Conservation (phyloP, 2,329 filamentous ascomycete species). For the Aaosphaeria arxii region DNA sequence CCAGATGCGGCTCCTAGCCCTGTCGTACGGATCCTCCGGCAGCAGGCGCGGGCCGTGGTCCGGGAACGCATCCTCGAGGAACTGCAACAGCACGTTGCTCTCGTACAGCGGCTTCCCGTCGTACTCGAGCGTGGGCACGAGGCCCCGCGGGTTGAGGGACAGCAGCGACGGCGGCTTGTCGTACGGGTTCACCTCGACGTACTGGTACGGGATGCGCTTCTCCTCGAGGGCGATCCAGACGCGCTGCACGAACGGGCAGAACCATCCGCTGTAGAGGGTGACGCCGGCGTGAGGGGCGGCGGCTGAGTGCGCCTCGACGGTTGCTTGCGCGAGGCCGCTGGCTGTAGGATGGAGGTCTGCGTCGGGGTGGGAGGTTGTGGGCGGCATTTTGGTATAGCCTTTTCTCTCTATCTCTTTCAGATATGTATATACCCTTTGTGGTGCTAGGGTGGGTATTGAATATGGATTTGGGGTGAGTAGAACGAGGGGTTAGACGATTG, state of each 20-base stretch:
- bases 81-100: slow-evolving; percentile 70
- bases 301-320: slow-evolving; percentile 26
- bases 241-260: slow-evolving; percentile 67
- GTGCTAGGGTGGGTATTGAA: too few species aligned
- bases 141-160: slow-evolving; percentile 68
- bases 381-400: slow-evolving; percentile 16
- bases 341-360: slow-evolving; percentile 34
- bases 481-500: too few species aligned
- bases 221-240: slow-evolving; percentile 71
- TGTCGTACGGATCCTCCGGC: slow-evolving; percentile 60
- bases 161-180: slow-evolving; percentile 67
- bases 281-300: slow-evolving; percentile 44
- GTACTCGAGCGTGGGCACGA: slow-evolving; percentile 67
- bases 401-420: too few species aligned
- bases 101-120: slow-evolving; percentile 65
- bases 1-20: slow-evolving; percentile 68
- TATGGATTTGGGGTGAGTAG: too few species aligned
- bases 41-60: slow-evolving; percentile 52
- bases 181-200: slow-evolving; percentile 69
- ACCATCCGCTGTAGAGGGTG: slow-evolving; percentile 73
- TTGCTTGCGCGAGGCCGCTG: slow-evolving; percentile 27
- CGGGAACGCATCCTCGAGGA: slow-evolving; percentile 68
- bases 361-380: slow-evolving; percentile 28
- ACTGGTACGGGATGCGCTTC: slow-evolving; percentile 71
- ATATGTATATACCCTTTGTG: too few species aligned